These are phyloP conservation scores for Camelina neglecta DNA, from an alignment of 345 rosid genomes.

Conservation along the genomic window DNA sequence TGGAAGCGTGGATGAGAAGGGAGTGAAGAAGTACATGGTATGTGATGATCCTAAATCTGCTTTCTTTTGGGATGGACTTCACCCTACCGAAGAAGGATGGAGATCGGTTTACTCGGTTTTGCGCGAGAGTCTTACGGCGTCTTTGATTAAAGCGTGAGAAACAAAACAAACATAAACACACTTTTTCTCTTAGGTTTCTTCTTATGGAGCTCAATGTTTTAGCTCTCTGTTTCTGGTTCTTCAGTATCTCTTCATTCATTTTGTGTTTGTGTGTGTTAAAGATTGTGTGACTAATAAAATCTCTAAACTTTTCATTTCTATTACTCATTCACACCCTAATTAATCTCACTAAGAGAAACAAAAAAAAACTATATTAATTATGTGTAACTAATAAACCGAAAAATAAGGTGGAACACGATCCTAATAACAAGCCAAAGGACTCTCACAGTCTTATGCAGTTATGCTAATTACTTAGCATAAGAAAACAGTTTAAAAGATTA, in stretches of 20 bases:
- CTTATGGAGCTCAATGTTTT: constrained; percentile 7
- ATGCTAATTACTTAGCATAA: constrained; percentile 24
- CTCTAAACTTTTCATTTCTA: constrained; percentile 15
- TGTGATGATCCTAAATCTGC: constrained; percentile 53
- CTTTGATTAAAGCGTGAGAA: constrained; percentile 40
- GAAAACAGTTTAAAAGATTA: constrained; percentile 9
- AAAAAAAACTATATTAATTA: not conserved
- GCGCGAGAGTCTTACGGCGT: constrained; percentile 40
- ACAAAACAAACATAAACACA: not conserved
- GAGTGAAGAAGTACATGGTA: constrained; percentile 50
- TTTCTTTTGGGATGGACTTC: constrained; percentile 67
- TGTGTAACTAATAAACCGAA: constrained; percentile 2
- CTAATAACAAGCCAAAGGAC: constrained; percentile 40
- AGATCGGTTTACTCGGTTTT: constrained; percentile 51
- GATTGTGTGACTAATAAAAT: constrained; percentile 32
- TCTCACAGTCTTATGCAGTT: constrained; percentile 11
- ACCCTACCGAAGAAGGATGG: constrained; percentile 71
- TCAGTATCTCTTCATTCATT: constrained; percentile 37
- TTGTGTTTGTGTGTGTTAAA: constrained; percentile 30
- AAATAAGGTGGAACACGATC: constrained; percentile 32
- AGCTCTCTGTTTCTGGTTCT: constrained; percentile 1
- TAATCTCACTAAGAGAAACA: not conserved
- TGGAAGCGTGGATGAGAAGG: constrained; percentile 54
- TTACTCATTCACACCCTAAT: not conserved
- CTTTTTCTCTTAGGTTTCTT: constrained; percentile 20